phyloP scores from a whole-genome alignment of 1,139 yeast species.

The Pichia sp. region DNA sequence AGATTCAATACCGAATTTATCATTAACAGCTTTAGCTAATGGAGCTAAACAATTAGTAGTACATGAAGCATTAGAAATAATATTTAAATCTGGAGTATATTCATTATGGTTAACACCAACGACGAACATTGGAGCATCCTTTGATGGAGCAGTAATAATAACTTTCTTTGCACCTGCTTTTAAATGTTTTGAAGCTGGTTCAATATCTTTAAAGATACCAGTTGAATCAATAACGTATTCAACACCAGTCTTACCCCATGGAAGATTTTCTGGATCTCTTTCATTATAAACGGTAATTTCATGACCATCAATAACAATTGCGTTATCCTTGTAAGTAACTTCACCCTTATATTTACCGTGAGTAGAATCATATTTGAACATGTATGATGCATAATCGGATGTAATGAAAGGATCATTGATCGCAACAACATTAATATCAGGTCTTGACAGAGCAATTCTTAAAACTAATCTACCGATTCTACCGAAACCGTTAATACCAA shows the following conservation, averaged over 20 bases:
- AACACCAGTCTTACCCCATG: conserved; percentile 76
- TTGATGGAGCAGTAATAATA: conserved; percentile 79
- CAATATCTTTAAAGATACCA: conserved; percentile 77
- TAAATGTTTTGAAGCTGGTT: conserved; percentile 76
- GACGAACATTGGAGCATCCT: conserved; percentile 87
- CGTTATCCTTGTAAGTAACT: conserved; percentile 52
- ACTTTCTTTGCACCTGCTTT: conserved; percentile 89
- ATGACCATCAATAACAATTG: conserved; percentile 61
- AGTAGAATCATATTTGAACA: conserved; percentile 86
- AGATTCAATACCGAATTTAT: conserved; percentile 72
- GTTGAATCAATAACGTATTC: conserved; percentile 82
- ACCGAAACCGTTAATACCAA: conserved; percentile 90
- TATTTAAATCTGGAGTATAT: conserved; percentile 64
- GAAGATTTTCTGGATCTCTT: conserved; percentile 74
- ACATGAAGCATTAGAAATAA: conserved; percentile 82
- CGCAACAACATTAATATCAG: conserved; percentile 69
- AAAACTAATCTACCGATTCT: conserved; percentile 80
- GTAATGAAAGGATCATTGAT: conserved; percentile 82
- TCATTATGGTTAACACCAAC: conserved; percentile 77
- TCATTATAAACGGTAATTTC: conserved; percentile 68
- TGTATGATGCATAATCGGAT: conserved; percentile 78
- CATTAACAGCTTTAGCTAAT: conserved; percentile 77
- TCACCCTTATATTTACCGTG: conserved; percentile 74
- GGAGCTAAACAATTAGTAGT: conserved; percentile 91
- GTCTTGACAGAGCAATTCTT: conserved; percentile 68